Base-by-base conservation (phyloP, 2,329 filamentous ascomycete species). In the Calonectria montana region DNA sequence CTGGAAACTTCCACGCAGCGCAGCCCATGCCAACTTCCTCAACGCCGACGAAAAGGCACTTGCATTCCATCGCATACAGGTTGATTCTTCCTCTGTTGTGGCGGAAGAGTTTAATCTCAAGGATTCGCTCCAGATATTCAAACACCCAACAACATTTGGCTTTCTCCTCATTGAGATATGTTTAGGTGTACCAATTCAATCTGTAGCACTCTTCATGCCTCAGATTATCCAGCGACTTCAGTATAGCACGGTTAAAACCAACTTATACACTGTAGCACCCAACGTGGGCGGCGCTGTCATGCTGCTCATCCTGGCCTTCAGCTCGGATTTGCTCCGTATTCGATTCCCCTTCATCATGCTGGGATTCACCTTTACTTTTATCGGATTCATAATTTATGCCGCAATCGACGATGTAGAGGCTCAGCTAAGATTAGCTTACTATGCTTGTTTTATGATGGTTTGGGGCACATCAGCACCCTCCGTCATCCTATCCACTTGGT, bases 141-240 rank as follows among this genome's bases (percentile, higher is more conserved):
- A 39, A 15, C 53, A 57, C 21, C 53, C 53, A 39, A 57, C 53
- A 6, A 57, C 53, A 3, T 57, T 57, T 13, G 31, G 31, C 9
- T 57, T 57, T 13, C 53, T 57, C 31, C 53, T 57, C 31, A 57
- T 73, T 59, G 68, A 37, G 84, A 67, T 85, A 88, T 59, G 76
- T 81, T 0, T 74, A 84, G 85, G 84, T 84, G 82, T 67, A 73
- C 87, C 37, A 85, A 87, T 85, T 0, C 88, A 88, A 65, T 84
- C 86, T 0, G 85, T 88, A 1, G 86, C 86, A 0, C 88, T 87
- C 67, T 88, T 88, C 76, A 83, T 88, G n/a, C 86, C 86, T 0
- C 80, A 86, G 59, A 86, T 88, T 53, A 83, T 88, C 5, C 77
- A 82, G 65, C 81, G 85, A 0, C 79, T 88, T 0, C 86, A 86